Evolutionary conservation across 768 basidiomycete species (phyloP).

Genomic region (Jaapia argillacea): DNA sequence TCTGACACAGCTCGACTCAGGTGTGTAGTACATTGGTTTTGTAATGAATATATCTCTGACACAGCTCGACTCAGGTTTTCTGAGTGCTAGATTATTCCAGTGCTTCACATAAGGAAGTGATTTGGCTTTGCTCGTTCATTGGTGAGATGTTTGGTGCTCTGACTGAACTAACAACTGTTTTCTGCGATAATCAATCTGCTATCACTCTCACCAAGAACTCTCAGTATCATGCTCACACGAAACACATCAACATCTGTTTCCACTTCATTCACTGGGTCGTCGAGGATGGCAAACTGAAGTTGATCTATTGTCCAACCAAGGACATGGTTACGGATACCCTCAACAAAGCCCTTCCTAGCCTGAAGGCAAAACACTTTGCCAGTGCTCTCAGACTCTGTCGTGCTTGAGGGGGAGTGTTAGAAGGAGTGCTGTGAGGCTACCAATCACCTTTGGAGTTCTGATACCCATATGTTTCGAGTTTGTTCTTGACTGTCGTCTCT

Average conservation of each 20-base stretch:
- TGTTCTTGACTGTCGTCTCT: too few relatives aligned
- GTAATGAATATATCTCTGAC: too few relatives aligned
- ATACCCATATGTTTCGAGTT: too few relatives aligned
- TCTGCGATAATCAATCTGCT: constrained; percentile 22
- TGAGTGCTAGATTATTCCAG: too few relatives aligned
- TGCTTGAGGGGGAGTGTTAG: constrained; percentile 16
- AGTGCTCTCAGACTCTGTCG: constrained; percentile 2
- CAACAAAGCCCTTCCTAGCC: constrained; percentile 12
- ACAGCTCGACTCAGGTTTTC: too few relatives aligned
- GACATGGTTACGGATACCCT: constrained; percentile 20
- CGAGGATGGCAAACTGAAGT: constrained; percentile 1
- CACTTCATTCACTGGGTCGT: constrained; percentile 21
- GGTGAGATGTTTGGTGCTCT: too few relatives aligned
- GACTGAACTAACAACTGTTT: constrained; percentile 5
- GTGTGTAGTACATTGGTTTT: too few relatives aligned
- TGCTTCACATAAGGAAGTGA: too few relatives aligned
- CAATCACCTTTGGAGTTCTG: too few relatives aligned
- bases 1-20: too few relatives aligned
- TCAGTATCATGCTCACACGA: constrained; percentile 17
- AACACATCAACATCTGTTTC: constrained; percentile 26
- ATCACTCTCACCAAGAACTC: constrained; percentile 16
- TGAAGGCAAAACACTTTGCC: constrained; percentile 5
- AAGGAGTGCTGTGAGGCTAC: too few relatives aligned
- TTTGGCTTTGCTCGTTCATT: too few relatives aligned
- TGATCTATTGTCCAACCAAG: constrained; percentile 10